Evolutionary conservation across 1,284 basidiomycete species (phyloP), one percentile per base, ranked within the genome.

Genomic region (Malassezia arunalokei): DNA sequence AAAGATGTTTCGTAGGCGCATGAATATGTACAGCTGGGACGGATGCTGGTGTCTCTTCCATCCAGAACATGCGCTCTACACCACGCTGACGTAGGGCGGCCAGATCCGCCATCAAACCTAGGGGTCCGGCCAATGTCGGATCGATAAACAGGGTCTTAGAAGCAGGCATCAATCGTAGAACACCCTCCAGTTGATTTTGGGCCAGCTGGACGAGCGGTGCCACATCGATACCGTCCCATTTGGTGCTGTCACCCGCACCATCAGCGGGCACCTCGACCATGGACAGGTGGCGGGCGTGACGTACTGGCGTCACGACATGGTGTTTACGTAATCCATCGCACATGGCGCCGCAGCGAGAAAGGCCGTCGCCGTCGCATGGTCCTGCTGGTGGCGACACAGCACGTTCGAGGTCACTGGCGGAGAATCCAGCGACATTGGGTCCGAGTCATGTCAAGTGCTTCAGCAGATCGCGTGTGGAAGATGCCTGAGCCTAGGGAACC

Each of bases 31-130:
- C 58, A 24, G 56, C 59, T 35, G 11, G 2, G 33, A 52, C 55
- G n/a, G 51, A 38, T 3, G 43, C 43, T 11, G 50, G 39, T 31
- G 58, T 56, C 6, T 59, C 53, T 40, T 98, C 94, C 27, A 98
- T 82, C 94, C 94, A 99, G 75, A 94, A 95, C 85, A 99, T 92
- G 78, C 94, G 94, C 76, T 96, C 92, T 4, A 98, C 90, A 4
- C 89, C 91, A 80, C 96, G 91, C 73, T 95, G 87, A 81, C 95
- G 94, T 54, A 98, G 77, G 17, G 89, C 75, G 1, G 87, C 81
- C 0, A 96, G 87, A 66, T 98, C 91, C 1, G 86, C 89, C 27
- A 98, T 82, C 14, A 98, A 79, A 1, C 91, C 89, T 5, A 99
- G 78, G 0, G 92, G 91, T 0, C 92, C 92, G 2, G 90, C 86